Percentiles rank a stretch among this genome's conserved stretches.
These are phyloP conservation scores for Diaporthe amygdali DNA, from an alignment of 2,329 filamentous ascomycete genomes.

Conservation along the genomic window DNA sequence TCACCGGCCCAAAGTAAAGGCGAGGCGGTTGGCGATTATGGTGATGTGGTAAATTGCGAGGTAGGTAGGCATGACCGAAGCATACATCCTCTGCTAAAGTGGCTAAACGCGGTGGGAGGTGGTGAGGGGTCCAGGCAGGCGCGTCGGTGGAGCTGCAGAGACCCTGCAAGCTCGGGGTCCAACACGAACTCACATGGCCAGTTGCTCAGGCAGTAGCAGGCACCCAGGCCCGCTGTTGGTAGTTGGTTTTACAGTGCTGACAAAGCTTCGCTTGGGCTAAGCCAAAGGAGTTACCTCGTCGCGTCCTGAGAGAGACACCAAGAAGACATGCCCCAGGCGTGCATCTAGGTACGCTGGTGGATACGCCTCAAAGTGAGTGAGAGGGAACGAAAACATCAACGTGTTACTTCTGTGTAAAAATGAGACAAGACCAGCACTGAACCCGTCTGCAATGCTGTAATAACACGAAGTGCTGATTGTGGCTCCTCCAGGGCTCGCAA, in stretches of 20 bases:
- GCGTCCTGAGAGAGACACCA: too few species aligned
- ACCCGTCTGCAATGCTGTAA: background rate
- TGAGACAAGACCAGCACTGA: background rate
- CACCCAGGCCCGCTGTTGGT: background rate
- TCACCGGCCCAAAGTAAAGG: too few species aligned
- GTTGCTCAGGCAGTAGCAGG: background rate
- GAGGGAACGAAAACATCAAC: background rate
- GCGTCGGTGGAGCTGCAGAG: background rate
- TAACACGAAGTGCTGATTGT: background rate
- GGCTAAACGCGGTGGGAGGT: background rate
- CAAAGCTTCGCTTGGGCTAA: slow-evolving; percentile 5
- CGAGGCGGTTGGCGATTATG: background rate
- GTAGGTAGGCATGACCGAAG: background rate
- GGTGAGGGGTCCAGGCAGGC: slow-evolving; percentile 15
- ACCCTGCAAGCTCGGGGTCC: background rate
- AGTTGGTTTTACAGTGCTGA: background rate
- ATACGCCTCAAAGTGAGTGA: background rate
- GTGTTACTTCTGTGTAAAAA: background rate
- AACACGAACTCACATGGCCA: slow-evolving; percentile 19
- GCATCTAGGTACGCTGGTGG: background rate
- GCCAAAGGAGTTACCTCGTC: too few species aligned
- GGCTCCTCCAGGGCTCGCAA: background rate
- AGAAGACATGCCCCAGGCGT: too few species aligned
- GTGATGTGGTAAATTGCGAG: background rate
- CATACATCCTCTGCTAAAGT: background rate